Conservation (phyloP, 768 basidiomycete genomes). For the Tricholoma sp. region DNA sequence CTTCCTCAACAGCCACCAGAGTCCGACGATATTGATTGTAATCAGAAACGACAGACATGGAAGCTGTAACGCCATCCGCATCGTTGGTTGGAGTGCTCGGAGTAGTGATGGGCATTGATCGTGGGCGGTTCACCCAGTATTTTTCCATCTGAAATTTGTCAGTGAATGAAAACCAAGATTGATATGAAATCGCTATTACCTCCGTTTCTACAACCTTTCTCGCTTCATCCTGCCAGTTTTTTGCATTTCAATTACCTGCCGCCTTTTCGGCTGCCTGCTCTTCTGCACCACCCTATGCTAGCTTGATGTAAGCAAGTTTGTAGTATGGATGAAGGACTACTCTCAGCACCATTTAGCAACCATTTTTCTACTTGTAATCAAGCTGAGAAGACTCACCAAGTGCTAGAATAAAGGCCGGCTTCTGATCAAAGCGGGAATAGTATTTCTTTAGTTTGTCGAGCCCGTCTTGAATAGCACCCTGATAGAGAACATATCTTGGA, state of each 20-base stretch:
- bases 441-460: constrained; percentile 22
- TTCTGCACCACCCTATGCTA: constrained; percentile 15
- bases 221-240: constrained; percentile 12
- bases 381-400: constrained; percentile 19
- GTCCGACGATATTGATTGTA: too few species aligned
- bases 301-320: constrained; percentile 7
- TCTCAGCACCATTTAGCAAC: constrained; percentile 7
- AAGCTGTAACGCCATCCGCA: too few species aligned
- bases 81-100: too few species aligned
- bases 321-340: constrained; percentile 25
- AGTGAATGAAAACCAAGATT: too few species aligned
- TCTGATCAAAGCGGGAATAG: constrained; percentile 17
- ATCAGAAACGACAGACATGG: too few species aligned
- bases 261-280: constrained; percentile 17
- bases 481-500: constrained; percentile 8
- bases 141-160: too few species aligned
- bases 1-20: not conserved
- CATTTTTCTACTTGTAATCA: not conserved
- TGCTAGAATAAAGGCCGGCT: constrained; percentile 18
- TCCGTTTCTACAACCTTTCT: too few species aligned
- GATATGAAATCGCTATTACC: too few species aligned
- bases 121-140: too few species aligned
- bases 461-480: constrained; percentile 14
- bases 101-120: too few species aligned
- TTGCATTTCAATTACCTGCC: constrained; percentile 13